phyloP scores from a whole-genome alignment of 768 basidiomycete genomes.

The Tremella fuciformis region DNA sequence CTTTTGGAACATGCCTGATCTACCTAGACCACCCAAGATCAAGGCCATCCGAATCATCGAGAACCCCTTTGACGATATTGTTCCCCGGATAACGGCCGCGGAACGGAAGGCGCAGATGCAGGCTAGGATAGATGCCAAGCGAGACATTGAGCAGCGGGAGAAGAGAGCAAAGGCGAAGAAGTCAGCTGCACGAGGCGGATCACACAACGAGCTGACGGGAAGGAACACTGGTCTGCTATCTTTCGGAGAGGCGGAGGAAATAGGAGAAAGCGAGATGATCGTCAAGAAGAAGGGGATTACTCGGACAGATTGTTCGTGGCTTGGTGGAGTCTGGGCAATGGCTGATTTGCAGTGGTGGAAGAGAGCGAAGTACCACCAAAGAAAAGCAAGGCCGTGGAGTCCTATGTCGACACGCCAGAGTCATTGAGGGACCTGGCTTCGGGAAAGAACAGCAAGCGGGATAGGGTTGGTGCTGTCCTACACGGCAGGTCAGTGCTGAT shows the following conservation, averaged over 20 bases:
- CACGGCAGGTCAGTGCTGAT: neutral
- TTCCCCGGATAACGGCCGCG: slow-evolving; percentile 91
- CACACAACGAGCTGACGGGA: slow-evolving; percentile 9
- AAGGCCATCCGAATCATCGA: slow-evolving; percentile 77
- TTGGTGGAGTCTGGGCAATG: neutral
- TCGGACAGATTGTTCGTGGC: slow-evolving; percentile 71
- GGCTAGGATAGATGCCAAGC: slow-evolving; percentile 55
- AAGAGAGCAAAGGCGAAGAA: slow-evolving; percentile 78
- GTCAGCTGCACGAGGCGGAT: slow-evolving; percentile 55
- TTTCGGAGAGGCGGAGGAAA: slow-evolving; percentile 69
- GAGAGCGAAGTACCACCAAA: slow-evolving; percentile 41
- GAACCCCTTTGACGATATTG: slow-evolving; percentile 92
- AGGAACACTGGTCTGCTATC: slow-evolving; percentile 88
- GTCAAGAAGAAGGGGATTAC: slow-evolving; percentile 78
- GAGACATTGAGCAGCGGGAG: slow-evolving; percentile 41
- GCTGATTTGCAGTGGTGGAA: slow-evolving; percentile 50
- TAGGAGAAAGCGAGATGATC: slow-evolving; percentile 58
- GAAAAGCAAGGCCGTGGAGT: slow-evolving; percentile 12
- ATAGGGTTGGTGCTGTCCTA: no score
- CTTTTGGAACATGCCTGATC: slow-evolving; percentile 4
- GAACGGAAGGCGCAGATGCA: slow-evolving; percentile 80
- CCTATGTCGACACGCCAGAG: slow-evolving; percentile 26
- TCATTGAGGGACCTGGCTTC: slow-evolving; percentile 20
- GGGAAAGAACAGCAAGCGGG: slow-evolving; percentile 31
- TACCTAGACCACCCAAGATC: slow-evolving; percentile 80